Base-by-base conservation (phyloP, 208 protist genomes). In the Trypanosoma theileri region DNA sequence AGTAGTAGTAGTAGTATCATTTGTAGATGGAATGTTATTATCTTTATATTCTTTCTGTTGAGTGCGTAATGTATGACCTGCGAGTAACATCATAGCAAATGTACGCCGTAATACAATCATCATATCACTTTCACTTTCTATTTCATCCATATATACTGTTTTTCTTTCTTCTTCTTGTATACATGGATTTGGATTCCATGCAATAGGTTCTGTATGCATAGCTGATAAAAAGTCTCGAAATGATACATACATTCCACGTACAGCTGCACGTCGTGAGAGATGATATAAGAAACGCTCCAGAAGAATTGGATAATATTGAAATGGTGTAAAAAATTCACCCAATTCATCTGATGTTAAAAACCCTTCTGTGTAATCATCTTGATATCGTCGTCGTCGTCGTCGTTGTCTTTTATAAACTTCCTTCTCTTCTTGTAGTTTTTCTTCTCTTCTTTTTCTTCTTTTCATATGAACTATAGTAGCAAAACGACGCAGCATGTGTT, bases 211-310 rank as follows among this genome's bases (percentile, higher is more conserved):
- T 10, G 65, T 70, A 28, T 53, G 1, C 45, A 70, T 50, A 17
- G 65, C 44, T 12, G 65, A 70, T 22, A 70, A 55, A 17, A 70
- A 61, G 28, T 70, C 65, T 19, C 65, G 53, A 52, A 70, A 70
- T 7, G 53, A 14, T 28, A 70, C n/a, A 44, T 45, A 62, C 9
- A 45, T 35, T 10, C 65, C 65, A 19, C 45, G 53, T 13, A 70
- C 65, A 52, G 24, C 9, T 21, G 54, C 53, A 4, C 44, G 53
- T 7, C 65, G 65, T 19, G 65, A 56, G 1, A 70, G 14, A 45
- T 70, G 55, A 28, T 55, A 28, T 21, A 59, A 7, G 3, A 70
- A 22, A 13, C 55, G 65, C 12, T 70, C 56, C 1, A 41, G 41
- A 12, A 70, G 55, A 41, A 52, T 51, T 31, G 65, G 55, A 31